A percentile compares a stretch with the other conserved stretches of the same genome.
phyloP scores from a whole-genome alignment of 1,284 basidiomycete species.

The Calocybe gambosa region DNA sequence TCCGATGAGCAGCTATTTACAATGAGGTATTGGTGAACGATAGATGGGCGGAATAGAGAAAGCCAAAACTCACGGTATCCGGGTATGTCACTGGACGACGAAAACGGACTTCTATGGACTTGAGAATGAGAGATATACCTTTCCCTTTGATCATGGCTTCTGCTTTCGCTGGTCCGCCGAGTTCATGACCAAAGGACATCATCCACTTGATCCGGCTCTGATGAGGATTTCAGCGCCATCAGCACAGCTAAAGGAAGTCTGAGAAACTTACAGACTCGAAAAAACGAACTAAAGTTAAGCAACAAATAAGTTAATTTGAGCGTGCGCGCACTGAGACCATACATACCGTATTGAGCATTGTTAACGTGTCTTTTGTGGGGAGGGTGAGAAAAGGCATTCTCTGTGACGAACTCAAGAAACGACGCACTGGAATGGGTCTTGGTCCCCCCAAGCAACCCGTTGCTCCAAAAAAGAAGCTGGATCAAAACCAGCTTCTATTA shows the following conservation, averaged over 20 bases:
- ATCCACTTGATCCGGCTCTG: constrained; percentile 66
- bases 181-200: constrained; percentile 42
- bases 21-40: constrained; percentile 1
- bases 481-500: constrained; percentile 50
- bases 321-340: background rate
- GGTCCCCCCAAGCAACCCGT: constrained; percentile 67
- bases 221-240: constrained; percentile 1
- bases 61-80: constrained; percentile 49
- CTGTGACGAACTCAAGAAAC: no score
- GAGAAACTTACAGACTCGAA: constrained; percentile 55
- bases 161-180: constrained; percentile 52
- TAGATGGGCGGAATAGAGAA: background rate
- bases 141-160: constrained; percentile 51
- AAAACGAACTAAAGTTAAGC: constrained; percentile 41
- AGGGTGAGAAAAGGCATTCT: background rate
- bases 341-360: constrained; percentile 63
- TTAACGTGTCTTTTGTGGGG: constrained; percentile 58
- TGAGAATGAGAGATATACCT: constrained; percentile 66
- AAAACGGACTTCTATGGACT: constrained; percentile 61
- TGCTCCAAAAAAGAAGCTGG: constrained; percentile 65
- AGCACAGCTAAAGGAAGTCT: background rate
- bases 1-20: constrained; percentile 51
- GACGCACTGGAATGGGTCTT: constrained; percentile 66
- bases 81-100: constrained; percentile 64
- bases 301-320: background rate